Evolutionary conservation across 129 eudicot genomes (phyloP).

Genomic region (Flaveria sonorensis): DNA sequence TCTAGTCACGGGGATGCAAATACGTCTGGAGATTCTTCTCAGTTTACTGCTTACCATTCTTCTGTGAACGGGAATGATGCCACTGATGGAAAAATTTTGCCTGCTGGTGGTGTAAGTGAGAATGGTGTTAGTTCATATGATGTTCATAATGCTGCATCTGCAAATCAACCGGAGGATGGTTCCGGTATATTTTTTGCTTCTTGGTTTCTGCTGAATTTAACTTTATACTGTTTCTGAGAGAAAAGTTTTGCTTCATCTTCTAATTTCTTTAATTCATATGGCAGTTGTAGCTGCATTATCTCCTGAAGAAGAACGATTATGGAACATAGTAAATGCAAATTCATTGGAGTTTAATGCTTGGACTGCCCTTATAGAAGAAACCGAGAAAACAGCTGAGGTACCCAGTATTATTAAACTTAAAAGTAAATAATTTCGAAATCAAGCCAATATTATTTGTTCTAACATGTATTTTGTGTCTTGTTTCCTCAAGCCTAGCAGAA

Average conservation of each 20-base stretch:
- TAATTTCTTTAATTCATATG: constrained; percentile 10
- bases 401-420: neutral
- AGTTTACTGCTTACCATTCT: constrained; percentile 48
- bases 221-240: constrained; percentile 2
- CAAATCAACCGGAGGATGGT: constrained; percentile 55
- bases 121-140: constrained; percentile 61
- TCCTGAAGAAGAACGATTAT: constrained; percentile 92
- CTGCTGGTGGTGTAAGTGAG: constrained; percentile 43
- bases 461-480: constrained; percentile 14
- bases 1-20: constrained; percentile 45
- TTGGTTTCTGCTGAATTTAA: neutral
- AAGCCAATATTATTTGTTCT: neutral
- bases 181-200: constrained; percentile 45
- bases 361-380: constrained; percentile 91
- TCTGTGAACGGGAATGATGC: constrained; percentile 49
- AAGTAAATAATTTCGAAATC: neutral
- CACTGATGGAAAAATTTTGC: constrained; percentile 41
- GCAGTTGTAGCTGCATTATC: constrained; percentile 67
- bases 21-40: constrained; percentile 43
- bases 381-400: constrained; percentile 84
- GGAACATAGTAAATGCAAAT: constrained; percentile 92
- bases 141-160: constrained; percentile 52
- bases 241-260: neutral
- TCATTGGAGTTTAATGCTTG: constrained; percentile 90
- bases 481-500: constrained; percentile 13